These are phyloP conservation scores for Ophiosphaerella narmari DNA, from an alignment of 2,329 filamentous ascomycete genomes.

Conservation along the genomic window DNA sequence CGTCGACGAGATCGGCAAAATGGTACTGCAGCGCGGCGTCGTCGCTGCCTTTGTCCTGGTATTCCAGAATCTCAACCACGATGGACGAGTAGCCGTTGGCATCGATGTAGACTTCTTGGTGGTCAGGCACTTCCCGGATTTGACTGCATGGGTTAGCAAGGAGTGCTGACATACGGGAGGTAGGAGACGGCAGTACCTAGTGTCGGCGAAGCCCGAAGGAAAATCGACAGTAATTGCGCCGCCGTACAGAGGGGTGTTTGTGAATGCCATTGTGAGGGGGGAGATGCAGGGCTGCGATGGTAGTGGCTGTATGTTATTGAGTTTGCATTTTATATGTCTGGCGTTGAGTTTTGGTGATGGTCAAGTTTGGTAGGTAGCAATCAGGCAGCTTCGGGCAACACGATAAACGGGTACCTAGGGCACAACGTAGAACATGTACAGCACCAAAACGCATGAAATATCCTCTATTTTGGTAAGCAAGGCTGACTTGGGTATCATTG, in stretches of 20 bases:
- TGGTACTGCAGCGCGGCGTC: slow-evolving; percentile 65
- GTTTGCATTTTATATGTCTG: slow-evolving; percentile 31
- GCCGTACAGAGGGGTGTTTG: slow-evolving; percentile 68
- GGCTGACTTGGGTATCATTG: slow-evolving; percentile 38
- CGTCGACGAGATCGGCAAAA: slow-evolving; percentile 53
- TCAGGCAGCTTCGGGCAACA: slow-evolving; percentile 44
- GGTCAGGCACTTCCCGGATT: slow-evolving; percentile 77
- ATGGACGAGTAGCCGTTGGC: slow-evolving; percentile 81
- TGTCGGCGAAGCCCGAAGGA: slow-evolving; percentile 70
- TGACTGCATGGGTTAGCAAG: slow-evolving; percentile 54
- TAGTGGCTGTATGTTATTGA: slow-evolving; percentile 6
- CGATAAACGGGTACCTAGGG: slow-evolving; percentile 26
- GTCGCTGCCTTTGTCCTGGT: slow-evolving; percentile 70
- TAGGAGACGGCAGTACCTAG: slow-evolving; percentile 60
- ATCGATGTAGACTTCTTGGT: slow-evolving; percentile 93
- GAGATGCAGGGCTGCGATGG: not conserved
- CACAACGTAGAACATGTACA: slow-evolving; percentile 3
- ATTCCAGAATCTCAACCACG: slow-evolving; percentile 89
- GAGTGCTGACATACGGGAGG: slow-evolving; percentile 11
- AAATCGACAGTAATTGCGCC: slow-evolving; percentile 73
- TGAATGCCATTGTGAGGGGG: slow-evolving; percentile 59
- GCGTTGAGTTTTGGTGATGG: slow-evolving; percentile 21
- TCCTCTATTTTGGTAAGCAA: slow-evolving; percentile 14
- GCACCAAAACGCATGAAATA: not conserved
- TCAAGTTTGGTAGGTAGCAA: slow-evolving; percentile 34